phyloP scores from a whole-genome alignment of 371 early-diverging fungal species.

The Mortierella sp. region DNA sequence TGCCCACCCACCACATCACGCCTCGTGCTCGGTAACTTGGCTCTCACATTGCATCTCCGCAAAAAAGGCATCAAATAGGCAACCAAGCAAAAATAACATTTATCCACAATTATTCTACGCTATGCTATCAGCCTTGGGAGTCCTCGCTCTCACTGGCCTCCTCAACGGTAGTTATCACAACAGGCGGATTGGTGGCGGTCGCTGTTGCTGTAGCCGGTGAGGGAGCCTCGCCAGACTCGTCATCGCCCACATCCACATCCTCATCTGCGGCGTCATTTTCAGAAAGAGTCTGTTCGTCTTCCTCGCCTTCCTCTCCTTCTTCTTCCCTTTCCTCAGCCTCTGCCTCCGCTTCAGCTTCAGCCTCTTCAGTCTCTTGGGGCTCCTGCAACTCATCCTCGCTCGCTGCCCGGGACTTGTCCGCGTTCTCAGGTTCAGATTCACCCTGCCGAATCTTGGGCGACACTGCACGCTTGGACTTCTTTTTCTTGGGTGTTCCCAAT shows the following conservation, averaged over 20 bases:
- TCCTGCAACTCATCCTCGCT: conserved; percentile 4
- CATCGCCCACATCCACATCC: conserved; percentile 10
- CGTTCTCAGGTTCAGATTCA: conserved; percentile 12
- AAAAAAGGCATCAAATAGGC: no score
- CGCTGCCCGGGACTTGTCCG: background rate
- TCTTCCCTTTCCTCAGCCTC: background rate
- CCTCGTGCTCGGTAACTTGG: no score
- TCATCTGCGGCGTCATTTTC: background rate
- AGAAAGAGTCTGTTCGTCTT: conserved; percentile 4
- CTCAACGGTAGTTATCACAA: conserved; percentile 4
- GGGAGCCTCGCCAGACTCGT: background rate
- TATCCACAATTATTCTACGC: no score
- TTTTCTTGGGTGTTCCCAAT: conserved; percentile 23
- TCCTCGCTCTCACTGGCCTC: background rate
- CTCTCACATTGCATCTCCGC: no score
- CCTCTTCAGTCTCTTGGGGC: background rate
- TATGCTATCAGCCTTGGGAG: background rate
- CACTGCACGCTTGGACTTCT: conserved; percentile 7
- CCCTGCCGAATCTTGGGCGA: conserved; percentile 25
- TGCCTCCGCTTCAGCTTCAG: conserved; percentile 4
- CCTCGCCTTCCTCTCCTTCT: conserved; percentile 7
- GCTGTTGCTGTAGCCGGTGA: background rate
- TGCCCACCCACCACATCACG: no score
- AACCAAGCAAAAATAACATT: no score
- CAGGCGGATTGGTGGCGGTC: background rate